Base-by-base conservation (phyloP, 2,329 filamentous ascomycete genomes). In the Chaetomiaceae sp. region DNA sequence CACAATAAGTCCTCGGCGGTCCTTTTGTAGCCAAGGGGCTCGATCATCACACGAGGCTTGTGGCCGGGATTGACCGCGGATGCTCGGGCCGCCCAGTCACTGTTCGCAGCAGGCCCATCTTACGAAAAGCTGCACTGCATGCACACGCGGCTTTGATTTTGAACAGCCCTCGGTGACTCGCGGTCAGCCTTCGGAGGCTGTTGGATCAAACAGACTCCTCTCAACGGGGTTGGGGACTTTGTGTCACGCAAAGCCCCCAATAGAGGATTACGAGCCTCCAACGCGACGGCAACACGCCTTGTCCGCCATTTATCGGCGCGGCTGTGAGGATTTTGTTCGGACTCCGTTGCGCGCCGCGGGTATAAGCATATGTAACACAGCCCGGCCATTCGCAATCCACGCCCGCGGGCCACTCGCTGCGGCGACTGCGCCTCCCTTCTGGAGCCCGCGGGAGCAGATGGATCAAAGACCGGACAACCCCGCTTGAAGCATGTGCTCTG, bases 401-500 rank as follows among this genome's bases (percentile, higher is more conserved):
- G 29, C 14, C 18, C 5, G 33, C 25, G 43, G 34, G 55, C 55
- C 40, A 43, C 47, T 45, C 25, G 50, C 46, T 48, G 54, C 50
- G 50, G 45, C 43, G 20, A 27, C 55, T 57, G 51, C 51, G 55
- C 55, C 55, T 51, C 52, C 14, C 20, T 27, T 40, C 30, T 18
- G 5, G 11, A 36, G 36, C 43, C 29, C 43, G 21, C 20, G 29
- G 14, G 37, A 47, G 23, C 21, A 14, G 25, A 29, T 6, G 37
- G 32, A 53, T 38, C 36, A 32, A 42, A 18, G 25, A n/a, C 25
- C 41, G n/a, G n/a, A 51, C 40, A 20, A 43, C 36, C 13, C 33
- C 29, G 27, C 5, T 36, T 32, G 27, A 42, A 21, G 11, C 27
- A 6, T 20, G 23, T 36, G 20, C 27, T 20, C 14, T 38, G 48